Base-by-base conservation (phyloP, 495 filamentous ascomycete genomes). In the Aspergillus bertholletiae region DNA sequence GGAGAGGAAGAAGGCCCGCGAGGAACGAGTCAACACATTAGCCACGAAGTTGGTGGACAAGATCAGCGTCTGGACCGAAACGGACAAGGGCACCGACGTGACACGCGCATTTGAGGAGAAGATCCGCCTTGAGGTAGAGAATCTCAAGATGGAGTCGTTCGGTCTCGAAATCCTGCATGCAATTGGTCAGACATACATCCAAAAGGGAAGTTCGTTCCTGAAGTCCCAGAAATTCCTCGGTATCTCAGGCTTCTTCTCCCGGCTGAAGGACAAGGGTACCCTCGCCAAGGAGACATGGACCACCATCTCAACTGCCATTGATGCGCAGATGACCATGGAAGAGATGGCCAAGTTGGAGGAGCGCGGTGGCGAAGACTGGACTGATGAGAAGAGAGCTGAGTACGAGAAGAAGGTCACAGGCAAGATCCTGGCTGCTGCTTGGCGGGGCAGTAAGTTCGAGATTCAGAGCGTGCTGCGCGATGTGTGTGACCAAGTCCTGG, bases 141-240 rank as follows among this genome's bases (percentile, higher is more conserved):
- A 97, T 60, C 73, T 97, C 59, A 99, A 97, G 77, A 97, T 99
- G 90, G 94, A 99, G 74, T 93, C 88, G 12, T 99, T 99, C 66
- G 94, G 94, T 34, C 74, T 99, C 32, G 94, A 99, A 62, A 99
- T 99, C 60, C 77, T 99, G 21, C 94, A 99, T 69, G 92, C 94
- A 20, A 91, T 99, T 59, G 93, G 95, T 22, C 76, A 84, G 20
- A 94, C 89, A 6, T 99, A 99, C 68, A 67, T 93, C 18, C 84
- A 85, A 57, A 97, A 97, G 73, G 89, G 86, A 11, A 88, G 88
- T 22, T 85, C 88, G 0, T 86, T 96, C 64, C 75, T 99, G 49
- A 96, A 96, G 71, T 90, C 87, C 7, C 94, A 97, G 67, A 97
- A 97, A 70, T 96, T 96, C 75, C 83, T 98, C 46, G 95, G 95